Percentiles rank a stretch among this genome's conserved stretches.
Conservation (phyloP, 164 flowering plant genomes). For the Santalum album region DNA sequence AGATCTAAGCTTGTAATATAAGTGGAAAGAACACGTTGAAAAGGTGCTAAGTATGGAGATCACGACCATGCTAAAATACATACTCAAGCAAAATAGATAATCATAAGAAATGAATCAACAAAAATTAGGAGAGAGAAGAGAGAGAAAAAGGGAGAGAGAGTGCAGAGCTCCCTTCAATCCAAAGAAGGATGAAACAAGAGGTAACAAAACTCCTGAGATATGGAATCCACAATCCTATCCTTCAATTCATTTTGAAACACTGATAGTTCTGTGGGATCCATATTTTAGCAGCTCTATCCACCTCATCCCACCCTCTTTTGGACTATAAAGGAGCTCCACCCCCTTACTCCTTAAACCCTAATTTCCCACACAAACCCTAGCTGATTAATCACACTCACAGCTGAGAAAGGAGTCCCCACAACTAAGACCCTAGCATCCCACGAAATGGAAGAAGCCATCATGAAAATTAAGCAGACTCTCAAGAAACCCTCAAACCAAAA, state of each 20-base stretch:
- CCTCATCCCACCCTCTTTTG: conserved; percentile 35
- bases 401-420: too few relatives aligned
- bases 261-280: conserved; percentile 47
- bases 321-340: conserved; percentile 53
- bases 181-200: conserved; percentile 28
- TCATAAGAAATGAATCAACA: too few relatives aligned
- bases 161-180: conserved; percentile 74
- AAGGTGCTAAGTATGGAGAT: too few relatives aligned
- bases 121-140: not conserved
- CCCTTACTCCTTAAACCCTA: conserved; percentile 12
- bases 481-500: too few relatives aligned
- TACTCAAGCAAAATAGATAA: too few relatives aligned
- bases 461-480: too few relatives aligned
- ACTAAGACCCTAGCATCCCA: too few relatives aligned
- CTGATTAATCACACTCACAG: too few relatives aligned
- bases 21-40: too few relatives aligned
- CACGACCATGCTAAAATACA: too few relatives aligned
- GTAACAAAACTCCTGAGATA: conserved; percentile 38
- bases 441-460: too few relatives aligned
- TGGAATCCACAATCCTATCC: conserved; percentile 51
- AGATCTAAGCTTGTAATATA: too few relatives aligned
- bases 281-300: conserved; percentile 42
- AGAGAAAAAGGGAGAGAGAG: not conserved
- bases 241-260: not conserved
- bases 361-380: not conserved